phyloP scores from a whole-genome alignment of 495 filamentous ascomycete genomes.

The Ramalina intermedia region DNA sequence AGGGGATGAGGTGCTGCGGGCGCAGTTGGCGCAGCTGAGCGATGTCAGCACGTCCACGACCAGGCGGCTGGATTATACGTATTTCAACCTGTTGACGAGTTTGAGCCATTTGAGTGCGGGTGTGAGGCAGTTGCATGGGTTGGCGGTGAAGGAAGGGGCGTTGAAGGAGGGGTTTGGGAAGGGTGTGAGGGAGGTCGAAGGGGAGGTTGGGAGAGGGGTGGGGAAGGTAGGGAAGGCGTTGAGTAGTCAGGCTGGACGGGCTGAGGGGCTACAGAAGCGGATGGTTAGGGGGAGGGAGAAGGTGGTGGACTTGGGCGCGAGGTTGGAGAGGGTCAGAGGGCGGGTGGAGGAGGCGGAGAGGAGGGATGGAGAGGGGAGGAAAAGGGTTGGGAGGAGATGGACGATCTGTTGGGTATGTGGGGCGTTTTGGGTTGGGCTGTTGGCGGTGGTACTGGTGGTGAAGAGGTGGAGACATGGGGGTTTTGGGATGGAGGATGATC shows the following conservation, averaged over 20 bases:
- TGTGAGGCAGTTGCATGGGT: neutral
- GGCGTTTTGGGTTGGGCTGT: conserved; percentile 33
- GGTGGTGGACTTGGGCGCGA: conserved; percentile 9
- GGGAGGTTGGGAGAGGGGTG: conserved; percentile 49
- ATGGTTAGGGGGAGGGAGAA: conserved; percentile 8
- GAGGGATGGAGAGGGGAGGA: neutral
- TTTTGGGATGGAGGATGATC: conserved; percentile 1
- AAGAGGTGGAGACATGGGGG: conserved; percentile 25
- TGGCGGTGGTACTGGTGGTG: conserved; percentile 33
- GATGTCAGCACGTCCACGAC: conserved; percentile 38
- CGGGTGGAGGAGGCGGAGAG: conserved; percentile 10
- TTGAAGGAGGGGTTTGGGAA: conserved; percentile 49
- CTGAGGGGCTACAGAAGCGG: conserved; percentile 54
- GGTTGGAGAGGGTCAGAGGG: conserved; percentile 2
- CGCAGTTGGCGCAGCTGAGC: conserved; percentile 25
- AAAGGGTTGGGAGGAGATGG: conserved; percentile 25
- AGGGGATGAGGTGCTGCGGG: conserved; percentile 25
- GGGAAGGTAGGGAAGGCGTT: conserved; percentile 53
- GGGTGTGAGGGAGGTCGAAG: conserved; percentile 46
- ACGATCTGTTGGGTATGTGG: conserved; percentile 4
- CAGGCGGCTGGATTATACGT: conserved; percentile 56
- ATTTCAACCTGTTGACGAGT: conserved; percentile 42
- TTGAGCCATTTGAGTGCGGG: neutral
- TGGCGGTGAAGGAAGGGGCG: conserved; percentile 43
- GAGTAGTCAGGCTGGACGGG: conserved; percentile 60